These are phyloP conservation scores for Carex scoparia DNA, from an alignment of 176 grass and related monocot species.

Conservation along the genomic window DNA sequence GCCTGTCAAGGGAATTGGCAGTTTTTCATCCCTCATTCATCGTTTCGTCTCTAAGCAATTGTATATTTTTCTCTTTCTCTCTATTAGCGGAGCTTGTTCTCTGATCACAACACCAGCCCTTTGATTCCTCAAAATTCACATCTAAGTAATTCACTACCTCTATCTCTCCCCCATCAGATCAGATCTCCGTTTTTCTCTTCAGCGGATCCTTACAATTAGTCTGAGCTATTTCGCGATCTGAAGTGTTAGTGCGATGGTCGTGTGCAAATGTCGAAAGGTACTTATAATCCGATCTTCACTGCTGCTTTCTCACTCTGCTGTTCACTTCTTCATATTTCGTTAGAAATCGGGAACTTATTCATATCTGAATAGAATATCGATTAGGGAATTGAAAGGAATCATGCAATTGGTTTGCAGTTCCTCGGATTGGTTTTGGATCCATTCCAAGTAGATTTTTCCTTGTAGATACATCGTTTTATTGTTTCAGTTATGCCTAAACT, in stretches of 20 bases:
- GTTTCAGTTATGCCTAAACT: background rate
- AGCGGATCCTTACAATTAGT: background rate
- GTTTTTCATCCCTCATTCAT: background rate
- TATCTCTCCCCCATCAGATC: background rate
- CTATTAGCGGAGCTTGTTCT: background rate
- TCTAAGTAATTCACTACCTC: background rate
- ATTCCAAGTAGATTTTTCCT: background rate
- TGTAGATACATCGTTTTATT: background rate
- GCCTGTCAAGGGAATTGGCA: background rate
- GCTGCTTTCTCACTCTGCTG: background rate
- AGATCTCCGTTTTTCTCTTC: background rate
- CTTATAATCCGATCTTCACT: conserved; percentile 1
- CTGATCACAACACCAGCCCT: background rate
- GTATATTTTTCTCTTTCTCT: background rate
- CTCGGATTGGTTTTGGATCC: background rate
- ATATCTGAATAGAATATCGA: conserved; percentile 22
- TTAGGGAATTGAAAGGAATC: background rate
- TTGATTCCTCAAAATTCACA: conserved; percentile 13
- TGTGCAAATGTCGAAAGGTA: conserved; percentile 99
- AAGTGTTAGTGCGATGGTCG: conserved; percentile 57
- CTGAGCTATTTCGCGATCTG: conserved; percentile 6
- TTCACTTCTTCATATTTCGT: background rate
- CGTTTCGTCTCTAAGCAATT: background rate
- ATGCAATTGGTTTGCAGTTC: background rate
- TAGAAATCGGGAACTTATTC: background rate